Percentiles rank a stretch among this genome's conserved stretches.
Evolutionary conservation across 257 asterid species (phyloP).

Genomic region (Cinchona pubescens): DNA sequence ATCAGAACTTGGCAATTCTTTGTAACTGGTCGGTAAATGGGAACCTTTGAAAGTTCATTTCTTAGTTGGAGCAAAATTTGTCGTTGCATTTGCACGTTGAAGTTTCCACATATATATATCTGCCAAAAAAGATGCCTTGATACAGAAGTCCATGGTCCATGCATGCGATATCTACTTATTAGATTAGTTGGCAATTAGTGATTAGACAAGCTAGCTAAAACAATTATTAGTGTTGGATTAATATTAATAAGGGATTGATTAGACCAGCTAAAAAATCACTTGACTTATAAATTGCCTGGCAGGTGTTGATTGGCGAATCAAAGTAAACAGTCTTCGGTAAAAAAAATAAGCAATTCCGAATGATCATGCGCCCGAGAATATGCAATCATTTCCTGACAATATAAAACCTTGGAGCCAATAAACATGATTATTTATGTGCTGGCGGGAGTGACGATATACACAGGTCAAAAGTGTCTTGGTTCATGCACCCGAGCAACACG

Average conservation of each 20-base stretch:
- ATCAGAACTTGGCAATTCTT: neutral
- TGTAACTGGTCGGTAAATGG: neutral
- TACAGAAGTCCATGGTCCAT: no score
- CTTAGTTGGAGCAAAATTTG: neutral
- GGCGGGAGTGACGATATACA: neutral
- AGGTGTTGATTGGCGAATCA: neutral
- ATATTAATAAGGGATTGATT: neutral
- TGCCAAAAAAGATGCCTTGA: neutral
- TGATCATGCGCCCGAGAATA: neutral
- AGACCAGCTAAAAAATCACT: neutral
- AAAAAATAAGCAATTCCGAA: neutral
- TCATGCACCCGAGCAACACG: constrained; percentile 1
- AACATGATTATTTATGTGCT: neutral
- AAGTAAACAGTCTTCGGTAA: neutral
- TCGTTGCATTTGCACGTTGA: neutral
- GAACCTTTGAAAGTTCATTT: neutral
- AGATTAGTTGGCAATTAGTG: constrained; percentile 3
- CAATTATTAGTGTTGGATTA: neutral
- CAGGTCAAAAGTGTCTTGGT: neutral
- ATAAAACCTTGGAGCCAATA: neutral
- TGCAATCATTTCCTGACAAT: neutral
- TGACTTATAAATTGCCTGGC: neutral
- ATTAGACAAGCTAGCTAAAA: neutral
- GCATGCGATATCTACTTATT: no score
- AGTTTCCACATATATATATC: neutral